Conservation (phyloP, 352 stramenopile genomes). For the Phytophthora palmivora region DNA sequence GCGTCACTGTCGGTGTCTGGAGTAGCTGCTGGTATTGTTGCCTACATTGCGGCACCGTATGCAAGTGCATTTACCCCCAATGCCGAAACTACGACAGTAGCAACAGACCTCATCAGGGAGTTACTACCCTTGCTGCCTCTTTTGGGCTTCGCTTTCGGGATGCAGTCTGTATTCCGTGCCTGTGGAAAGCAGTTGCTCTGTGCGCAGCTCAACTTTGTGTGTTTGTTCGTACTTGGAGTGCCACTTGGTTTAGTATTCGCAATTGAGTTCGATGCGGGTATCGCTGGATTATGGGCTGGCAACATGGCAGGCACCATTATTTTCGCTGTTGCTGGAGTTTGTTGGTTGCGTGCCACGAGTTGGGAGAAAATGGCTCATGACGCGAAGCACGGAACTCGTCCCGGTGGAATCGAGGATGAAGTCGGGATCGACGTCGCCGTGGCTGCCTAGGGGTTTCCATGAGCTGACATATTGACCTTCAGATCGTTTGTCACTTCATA, state of each 20-base stretch:
- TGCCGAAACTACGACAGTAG: slow-evolving; percentile 31
- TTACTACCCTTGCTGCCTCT: slow-evolving; percentile 47
- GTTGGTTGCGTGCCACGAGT: slow-evolving; percentile 54
- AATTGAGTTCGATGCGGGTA: slow-evolving; percentile 45
- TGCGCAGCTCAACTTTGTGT: slow-evolving; percentile 60
- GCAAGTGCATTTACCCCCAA: slow-evolving; percentile 51
- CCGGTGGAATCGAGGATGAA: slow-evolving; percentile 29
- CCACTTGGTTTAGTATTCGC: slow-evolving; percentile 54
- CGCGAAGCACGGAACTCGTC: slow-evolving; percentile 49
- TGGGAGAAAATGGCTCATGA: slow-evolving; percentile 63
- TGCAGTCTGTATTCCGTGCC: slow-evolving; percentile 54
- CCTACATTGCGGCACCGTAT: slow-evolving; percentile 43
- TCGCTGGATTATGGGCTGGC: slow-evolving; percentile 63
- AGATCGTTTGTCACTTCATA: neutral
- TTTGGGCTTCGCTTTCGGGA: slow-evolving; percentile 45
- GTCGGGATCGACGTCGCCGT: slow-evolving; percentile 29
- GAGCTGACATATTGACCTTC: neutral
- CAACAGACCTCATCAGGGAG: slow-evolving; percentile 39
- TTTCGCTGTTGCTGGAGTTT: slow-evolving; percentile 43
- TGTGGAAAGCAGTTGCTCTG: slow-evolving; percentile 60
- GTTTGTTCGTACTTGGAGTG: slow-evolving; percentile 56
- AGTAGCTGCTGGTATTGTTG: slow-evolving; percentile 37
- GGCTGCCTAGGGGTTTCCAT: slow-evolving; percentile 8
- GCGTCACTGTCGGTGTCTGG: slow-evolving; percentile 41
- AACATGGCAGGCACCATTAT: slow-evolving; percentile 53